Evolutionary conservation across 352 stramenopile genomes (phyloP).

Genomic region (Pythium monospermum): DNA sequence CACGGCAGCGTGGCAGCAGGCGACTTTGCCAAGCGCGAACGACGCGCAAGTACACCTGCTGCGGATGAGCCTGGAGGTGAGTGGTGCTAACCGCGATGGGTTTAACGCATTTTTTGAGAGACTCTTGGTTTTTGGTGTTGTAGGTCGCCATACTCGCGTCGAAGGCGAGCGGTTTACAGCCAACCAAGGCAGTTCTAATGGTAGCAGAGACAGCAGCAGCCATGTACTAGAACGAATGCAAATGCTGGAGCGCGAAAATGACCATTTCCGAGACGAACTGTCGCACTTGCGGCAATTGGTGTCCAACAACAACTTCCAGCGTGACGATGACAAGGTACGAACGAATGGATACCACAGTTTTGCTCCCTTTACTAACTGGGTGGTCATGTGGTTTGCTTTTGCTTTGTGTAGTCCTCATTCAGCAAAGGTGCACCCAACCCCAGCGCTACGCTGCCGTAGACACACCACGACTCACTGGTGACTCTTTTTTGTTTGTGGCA

Average conservation of each 20-base stretch:
- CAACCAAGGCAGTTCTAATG: background rate
- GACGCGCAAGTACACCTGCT: background rate
- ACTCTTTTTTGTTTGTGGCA: too few relatives aligned
- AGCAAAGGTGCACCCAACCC: conserved; percentile 22
- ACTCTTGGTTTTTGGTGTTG: too few relatives aligned
- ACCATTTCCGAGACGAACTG: conserved; percentile 47
- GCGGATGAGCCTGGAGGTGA: conserved; percentile 2
- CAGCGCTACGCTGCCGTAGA: too few relatives aligned
- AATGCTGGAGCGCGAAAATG: conserved; percentile 54
- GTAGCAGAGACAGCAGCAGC: background rate
- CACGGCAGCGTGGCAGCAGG: background rate
- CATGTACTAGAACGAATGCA: conserved; percentile 31
- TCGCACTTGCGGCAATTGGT: conserved; percentile 43
- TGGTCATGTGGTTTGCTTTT: too few relatives aligned
- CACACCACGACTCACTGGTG: background rate
- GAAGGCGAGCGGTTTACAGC: too few relatives aligned
- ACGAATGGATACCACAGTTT: too few relatives aligned
- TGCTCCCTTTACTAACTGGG: too few relatives aligned
- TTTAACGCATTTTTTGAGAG: too few relatives aligned
- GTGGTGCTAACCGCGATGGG: background rate
- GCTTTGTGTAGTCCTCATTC: background rate
- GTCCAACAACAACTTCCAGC: conserved; percentile 54
- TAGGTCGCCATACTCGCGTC: too few relatives aligned
- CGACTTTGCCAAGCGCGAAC: conserved; percentile 7
- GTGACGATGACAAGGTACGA: conserved; percentile 59